Evolutionary conservation across 768 basidiomycete genomes (phyloP), one percentile per base, ranked within the genome.

Genomic region (Boletus huronensis): DNA sequence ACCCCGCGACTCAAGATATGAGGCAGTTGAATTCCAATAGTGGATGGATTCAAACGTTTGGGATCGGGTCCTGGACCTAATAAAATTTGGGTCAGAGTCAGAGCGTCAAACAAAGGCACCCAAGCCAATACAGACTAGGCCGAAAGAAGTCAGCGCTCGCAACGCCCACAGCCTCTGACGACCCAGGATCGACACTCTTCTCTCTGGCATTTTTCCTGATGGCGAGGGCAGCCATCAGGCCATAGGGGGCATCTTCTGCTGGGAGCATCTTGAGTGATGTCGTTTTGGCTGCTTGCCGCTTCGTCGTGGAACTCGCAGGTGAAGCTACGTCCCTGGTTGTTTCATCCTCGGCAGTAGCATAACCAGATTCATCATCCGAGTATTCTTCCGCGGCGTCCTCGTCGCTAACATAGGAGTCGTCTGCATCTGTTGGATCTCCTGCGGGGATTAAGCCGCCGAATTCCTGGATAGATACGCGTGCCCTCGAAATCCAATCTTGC

Each of bases 401-500:
- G 6, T 74, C 77, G 19, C 72, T 76, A 19, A 70, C 73, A 52
- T 52, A 51, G 16, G 31, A 6, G 19, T 64, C 58, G 45, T 77
- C 78, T 51, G 77, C 76, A 26, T 81, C 81, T 81, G 69, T 49
- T 75, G 81, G 75, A 47, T 82, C 82, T 29, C 80, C 83, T 56
- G 82, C 79, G 34, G 79, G 84, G 54, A 90, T 83, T 64, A 82
- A 82, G 16, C 78, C 80, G 13, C 82, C 86, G 55, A 88, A 86
- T 52, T 86, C 82, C 52, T 82, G 77, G 44, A 90, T 75, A 35
- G 81, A 84, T 54, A 83, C 80, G 48, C 83, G 80, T 0, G 89
- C 89, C 66, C 84, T 86, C 7, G 83, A 76, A 52, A 92, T 84
- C 90, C 90, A 92, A 55, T 87, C 82, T 58, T 83, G 79, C 42